Evolutionary conservation across 352 stramenopile species (phyloP).

Genomic region (Globisporangium echinulatum): DNA sequence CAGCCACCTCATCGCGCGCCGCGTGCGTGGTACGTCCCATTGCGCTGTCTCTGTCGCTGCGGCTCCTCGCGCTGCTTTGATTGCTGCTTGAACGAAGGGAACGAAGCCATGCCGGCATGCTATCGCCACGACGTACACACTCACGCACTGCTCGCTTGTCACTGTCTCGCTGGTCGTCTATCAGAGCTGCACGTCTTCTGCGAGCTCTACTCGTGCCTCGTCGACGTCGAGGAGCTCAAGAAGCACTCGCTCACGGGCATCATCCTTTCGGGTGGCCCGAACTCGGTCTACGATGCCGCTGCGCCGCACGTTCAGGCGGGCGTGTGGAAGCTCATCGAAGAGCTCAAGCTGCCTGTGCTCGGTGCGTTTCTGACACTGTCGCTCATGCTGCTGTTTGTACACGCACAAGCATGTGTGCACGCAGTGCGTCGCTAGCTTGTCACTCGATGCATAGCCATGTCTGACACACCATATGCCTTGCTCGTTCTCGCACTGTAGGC

Average conservation of each 20-base stretch:
- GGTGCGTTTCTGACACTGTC: too few species aligned
- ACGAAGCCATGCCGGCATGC: neutral
- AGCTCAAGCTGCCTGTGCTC: conserved; percentile 94
- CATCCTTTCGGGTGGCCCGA: conserved; percentile 96
- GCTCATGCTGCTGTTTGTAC: too few species aligned
- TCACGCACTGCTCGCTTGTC: conserved; percentile 6
- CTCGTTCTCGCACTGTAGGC: conserved; percentile 25
- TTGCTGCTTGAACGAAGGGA: neutral
- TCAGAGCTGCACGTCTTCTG: conserved; percentile 98
- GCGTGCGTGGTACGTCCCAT: conserved; percentile 84
- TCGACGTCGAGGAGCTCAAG: conserved; percentile 88
- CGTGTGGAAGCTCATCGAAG: conserved; percentile 96
- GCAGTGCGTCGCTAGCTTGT: too few species aligned
- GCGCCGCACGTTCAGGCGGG: conserved; percentile 92
- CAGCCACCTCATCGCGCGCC: conserved; percentile 98
- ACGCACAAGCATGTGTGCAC: too few species aligned
- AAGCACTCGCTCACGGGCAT: conserved; percentile 95
- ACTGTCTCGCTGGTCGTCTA: conserved; percentile 6
- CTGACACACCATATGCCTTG: too few species aligned
- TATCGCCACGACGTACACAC: neutral
- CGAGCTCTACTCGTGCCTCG: conserved; percentile 98
- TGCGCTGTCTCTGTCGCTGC: neutral
- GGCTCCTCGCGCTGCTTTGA: neutral
- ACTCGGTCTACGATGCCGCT: conserved; percentile 95
- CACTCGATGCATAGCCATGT: too few species aligned